Base-by-base conservation (phyloP, 495 filamentous ascomycete species). In the Penicillium salamii region DNA sequence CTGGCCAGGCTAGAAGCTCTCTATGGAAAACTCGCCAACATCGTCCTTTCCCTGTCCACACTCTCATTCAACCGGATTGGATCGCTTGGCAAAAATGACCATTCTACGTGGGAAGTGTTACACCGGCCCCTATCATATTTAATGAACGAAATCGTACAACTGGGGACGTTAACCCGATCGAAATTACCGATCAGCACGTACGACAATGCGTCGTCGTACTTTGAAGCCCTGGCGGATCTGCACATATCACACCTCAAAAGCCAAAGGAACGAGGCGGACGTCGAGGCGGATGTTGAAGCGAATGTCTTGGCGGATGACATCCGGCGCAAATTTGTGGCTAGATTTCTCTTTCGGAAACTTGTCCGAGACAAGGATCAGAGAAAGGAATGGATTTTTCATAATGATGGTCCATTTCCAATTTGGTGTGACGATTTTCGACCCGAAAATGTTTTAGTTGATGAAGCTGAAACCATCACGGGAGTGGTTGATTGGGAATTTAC, bases 251-350 rank as follows among this genome's bases (percentile, higher is more conserved):
- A 42, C 14, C 14, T 42, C 13, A 9, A 15, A 15, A 4, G 9
- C 23, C 39, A 42, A 29, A 67, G 9, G 51, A 48, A 50, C 15
- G 37, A 23, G 1, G 37, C 20, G 4, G 33, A 35, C 14, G 9
- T 33, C 9, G n/a, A 15, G n/a, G 11, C 8, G 7, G 33, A 36
- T 33, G 14, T 12, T 12, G 4, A 3, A 4, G 14, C 9, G 3
- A n/a, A 33, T 33, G 41, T 52, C 19, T 55, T 59, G 0, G 66
- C 61, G 19, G 68, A 74, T 15, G 71, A 75, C 47, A 67, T 56
- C 37, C 58, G 67, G 21, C 65, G 65, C 29, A 74, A 69, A 39
- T 74, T 72, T 32, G 63, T 72, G 1, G 67, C 74, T n/a, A 63
- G 72, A 38, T 63, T 63, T 21, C 48, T 73, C 1, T 70, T 70